These are phyloP conservation scores for Cyberlindnera misumaiensis DNA, from an alignment of 805 yeast species.

Conservation along the genomic window DNA sequence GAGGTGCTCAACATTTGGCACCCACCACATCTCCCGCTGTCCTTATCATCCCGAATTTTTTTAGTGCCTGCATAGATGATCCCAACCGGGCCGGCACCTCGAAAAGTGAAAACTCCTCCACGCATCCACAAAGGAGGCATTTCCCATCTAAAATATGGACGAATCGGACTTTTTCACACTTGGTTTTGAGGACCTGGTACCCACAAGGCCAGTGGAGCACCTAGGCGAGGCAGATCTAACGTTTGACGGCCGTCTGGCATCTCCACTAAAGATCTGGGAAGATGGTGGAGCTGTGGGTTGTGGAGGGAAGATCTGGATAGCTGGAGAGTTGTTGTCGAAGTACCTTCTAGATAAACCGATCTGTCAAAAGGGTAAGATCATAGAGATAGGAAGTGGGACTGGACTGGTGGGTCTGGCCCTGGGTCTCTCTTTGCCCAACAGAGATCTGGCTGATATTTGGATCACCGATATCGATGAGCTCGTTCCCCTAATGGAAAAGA, in stretches of 20 bases:
- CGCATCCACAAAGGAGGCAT: background rate
- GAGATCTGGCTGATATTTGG: constrained; percentile 25
- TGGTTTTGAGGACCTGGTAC: constrained; percentile 26
- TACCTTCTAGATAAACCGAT: constrained; percentile 27
- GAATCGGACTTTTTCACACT: constrained; percentile 5
- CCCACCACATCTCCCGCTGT: no score
- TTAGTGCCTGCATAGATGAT: constrained; percentile 5
- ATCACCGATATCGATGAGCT: constrained; percentile 45
- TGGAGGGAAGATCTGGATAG: constrained; percentile 60
- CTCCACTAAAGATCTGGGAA: constrained; percentile 35
- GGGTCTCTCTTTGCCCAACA: constrained; percentile 17
- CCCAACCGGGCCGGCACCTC: background rate
- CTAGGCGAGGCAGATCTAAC: constrained; percentile 32
- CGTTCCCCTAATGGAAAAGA: constrained; percentile 40
- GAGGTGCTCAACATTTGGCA: no score
- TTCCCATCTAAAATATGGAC: background rate
- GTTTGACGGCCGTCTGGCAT: constrained; percentile 31
- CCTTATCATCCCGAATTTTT: background rate
- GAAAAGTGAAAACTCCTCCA: background rate
- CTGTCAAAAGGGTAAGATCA: constrained; percentile 24
- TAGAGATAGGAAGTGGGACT: constrained; percentile 55
- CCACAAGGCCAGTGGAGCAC: constrained; percentile 28
- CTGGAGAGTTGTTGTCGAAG: constrained; percentile 47
- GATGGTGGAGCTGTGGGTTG: constrained; percentile 58
- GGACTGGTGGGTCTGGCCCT: constrained; percentile 44